phyloP scores from a whole-genome alignment of 768 basidiomycete genomes.

The Steccherinum ochraceum region DNA sequence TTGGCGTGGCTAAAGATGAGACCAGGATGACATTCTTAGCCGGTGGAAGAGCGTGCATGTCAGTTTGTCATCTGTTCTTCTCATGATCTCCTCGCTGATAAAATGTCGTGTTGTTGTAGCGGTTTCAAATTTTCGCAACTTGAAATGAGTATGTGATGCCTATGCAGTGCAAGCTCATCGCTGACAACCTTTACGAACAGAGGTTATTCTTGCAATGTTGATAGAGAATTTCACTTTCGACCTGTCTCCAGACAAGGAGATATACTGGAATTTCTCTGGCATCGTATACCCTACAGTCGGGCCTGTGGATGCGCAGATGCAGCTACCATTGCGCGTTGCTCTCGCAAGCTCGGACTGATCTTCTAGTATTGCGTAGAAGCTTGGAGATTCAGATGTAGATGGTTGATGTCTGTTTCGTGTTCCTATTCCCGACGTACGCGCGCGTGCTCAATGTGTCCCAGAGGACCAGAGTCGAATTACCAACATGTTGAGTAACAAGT shows the following conservation, averaged over 20 bases:
- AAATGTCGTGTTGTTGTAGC: no score
- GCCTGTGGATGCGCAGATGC: background rate
- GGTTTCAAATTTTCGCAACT: constrained; percentile 9
- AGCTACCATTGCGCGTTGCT: background rate
- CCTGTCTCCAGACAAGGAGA: constrained; percentile 4
- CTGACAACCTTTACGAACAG: background rate
- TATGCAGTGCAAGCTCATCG: background rate
- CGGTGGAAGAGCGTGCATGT: constrained; percentile 40
- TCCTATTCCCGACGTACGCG: no score
- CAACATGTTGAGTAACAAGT: no score
- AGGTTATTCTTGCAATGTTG: constrained; percentile 4
- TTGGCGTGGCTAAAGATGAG: no score
- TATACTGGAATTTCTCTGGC: constrained; percentile 12
- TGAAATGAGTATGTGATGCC: constrained; percentile 4
- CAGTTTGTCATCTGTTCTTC: constrained; percentile 1
- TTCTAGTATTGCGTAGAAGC: no score
- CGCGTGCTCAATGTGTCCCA: no score
- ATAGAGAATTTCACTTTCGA: constrained; percentile 5
- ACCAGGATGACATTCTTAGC: constrained; percentile 41
- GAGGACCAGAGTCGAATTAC: no score
- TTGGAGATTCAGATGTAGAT: no score
- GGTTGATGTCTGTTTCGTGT: no score
- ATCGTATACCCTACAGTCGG: constrained; percentile 12
- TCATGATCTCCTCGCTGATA: background rate
- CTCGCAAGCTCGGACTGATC: no score